Percentiles rank a stretch among this genome's conserved stretches.
These are phyloP conservation scores for Epichloe sibirici DNA, from an alignment of 2,329 filamentous ascomycete genomes.

Conservation along the genomic window DNA sequence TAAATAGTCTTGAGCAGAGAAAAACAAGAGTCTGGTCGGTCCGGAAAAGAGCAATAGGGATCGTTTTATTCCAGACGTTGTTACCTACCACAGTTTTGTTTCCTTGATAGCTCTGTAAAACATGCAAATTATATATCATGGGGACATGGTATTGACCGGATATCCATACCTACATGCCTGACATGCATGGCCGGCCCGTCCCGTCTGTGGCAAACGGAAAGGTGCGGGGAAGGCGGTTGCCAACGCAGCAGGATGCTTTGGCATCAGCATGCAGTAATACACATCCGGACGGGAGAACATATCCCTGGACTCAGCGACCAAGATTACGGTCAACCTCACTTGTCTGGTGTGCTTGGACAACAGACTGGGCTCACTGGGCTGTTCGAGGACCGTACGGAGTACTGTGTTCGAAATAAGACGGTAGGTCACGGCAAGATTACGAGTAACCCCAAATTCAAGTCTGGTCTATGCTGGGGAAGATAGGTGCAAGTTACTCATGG, in stretches of 20 bases:
- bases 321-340: constrained; percentile 7
- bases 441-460: constrained; percentile 25
- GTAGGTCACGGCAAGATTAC: constrained; percentile 39
- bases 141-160: not conserved
- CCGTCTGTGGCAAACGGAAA: not conserved
- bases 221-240: constrained; percentile 1
- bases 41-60: not conserved
- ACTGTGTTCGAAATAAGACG: constrained; percentile 40
- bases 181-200: not conserved
- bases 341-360: too few species aligned
- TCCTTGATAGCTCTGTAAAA: not conserved
- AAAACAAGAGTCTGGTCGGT: not conserved
- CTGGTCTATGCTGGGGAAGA: constrained; percentile 20
- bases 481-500: constrained; percentile 27
- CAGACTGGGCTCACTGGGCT: constrained; percentile 47
- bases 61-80: not conserved
- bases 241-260: not conserved
- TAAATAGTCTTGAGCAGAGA: not conserved
- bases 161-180: too few species aligned
- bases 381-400: constrained; percentile 36
- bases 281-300: too few species aligned
- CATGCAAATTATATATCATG: not conserved
- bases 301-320: too few species aligned
- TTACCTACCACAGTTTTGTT: not conserved
- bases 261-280: too few species aligned